A percentile compares a stretch with the other conserved stretches of the same genome.
Evolutionary conservation across 257 asterid genomes (phyloP).

Genomic region (Voacanga thouarsii): DNA sequence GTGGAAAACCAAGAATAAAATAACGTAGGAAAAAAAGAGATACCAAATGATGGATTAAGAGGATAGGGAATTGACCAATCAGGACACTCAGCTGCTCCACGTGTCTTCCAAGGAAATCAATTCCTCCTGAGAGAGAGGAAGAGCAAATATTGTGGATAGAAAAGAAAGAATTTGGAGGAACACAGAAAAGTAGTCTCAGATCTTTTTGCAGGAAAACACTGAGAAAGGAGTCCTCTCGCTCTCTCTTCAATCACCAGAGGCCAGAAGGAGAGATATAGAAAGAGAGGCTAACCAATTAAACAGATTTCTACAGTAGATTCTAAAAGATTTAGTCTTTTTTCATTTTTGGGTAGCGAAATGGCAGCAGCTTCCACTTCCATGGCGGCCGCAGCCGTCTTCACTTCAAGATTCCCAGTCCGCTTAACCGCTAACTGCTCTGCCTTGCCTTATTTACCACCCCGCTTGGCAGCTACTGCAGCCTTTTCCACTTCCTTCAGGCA

Average conservation of each 20-base stretch:
- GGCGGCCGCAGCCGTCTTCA: conserved; percentile 83
- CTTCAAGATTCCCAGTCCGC: conserved; percentile 47
- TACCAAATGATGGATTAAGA: conserved; percentile 22
- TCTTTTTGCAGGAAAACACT: conserved; percentile 12
- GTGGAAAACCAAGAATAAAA: too few species aligned
- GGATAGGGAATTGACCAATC: conserved; percentile 75
- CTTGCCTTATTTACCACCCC: conserved; percentile 54
- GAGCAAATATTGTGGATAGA: conserved; percentile 39
- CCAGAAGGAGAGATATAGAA: conserved; percentile 27
- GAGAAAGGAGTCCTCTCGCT: not conserved
- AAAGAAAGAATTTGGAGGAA: conserved; percentile 24
- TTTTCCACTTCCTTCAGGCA: conserved; percentile 42
- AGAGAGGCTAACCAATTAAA: conserved; percentile 40
- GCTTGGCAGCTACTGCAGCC: conserved; percentile 26
- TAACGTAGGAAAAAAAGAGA: too few species aligned
- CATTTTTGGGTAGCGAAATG: conserved; percentile 26
- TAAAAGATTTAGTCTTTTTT: not conserved
- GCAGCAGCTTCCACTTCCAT: conserved; percentile 86
- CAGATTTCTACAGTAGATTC: not conserved
- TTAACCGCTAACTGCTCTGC: conserved; percentile 42
- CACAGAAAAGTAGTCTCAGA: conserved; percentile 6
- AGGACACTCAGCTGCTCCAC: conserved; percentile 40
- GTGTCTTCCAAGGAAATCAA: conserved; percentile 39
- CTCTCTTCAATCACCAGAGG: conserved; percentile 2
- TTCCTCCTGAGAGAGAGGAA: conserved; percentile 25